Evolutionary conservation across 352 stramenopile species (phyloP).

Genomic region (Globisporangium abappressorium): DNA sequence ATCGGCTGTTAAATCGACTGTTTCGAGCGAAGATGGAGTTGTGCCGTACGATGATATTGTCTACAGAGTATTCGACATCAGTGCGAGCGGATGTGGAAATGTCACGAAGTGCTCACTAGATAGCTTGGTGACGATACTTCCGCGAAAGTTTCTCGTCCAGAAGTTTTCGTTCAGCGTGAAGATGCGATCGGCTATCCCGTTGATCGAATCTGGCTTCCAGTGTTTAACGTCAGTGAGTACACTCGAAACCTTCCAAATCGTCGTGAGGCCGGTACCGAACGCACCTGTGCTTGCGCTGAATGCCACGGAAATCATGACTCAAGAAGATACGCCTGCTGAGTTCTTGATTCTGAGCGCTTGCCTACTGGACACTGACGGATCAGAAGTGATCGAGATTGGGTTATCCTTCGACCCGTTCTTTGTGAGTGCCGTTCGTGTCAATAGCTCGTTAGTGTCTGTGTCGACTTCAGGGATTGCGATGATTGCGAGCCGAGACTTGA

Average conservation of each 20-base stretch:
- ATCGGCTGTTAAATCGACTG: not conserved
- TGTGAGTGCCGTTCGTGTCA: conserved; percentile 28
- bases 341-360: conserved; percentile 37
- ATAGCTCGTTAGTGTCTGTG: conserved; percentile 21
- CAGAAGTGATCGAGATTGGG: conserved; percentile 43
- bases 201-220: conserved; percentile 15
- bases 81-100: conserved; percentile 13
- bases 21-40: not conserved
- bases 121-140: conserved; percentile 26
- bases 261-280: conserved; percentile 40
- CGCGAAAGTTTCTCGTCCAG: conserved; percentile 35
- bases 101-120: conserved; percentile 18
- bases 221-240: conserved; percentile 27
- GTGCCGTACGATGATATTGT: not conserved
- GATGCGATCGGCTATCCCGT: conserved; percentile 22
- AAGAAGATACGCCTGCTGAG: conserved; percentile 30
- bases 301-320: conserved; percentile 20
- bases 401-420: conserved; percentile 31
- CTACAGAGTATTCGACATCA: conserved; percentile 12
- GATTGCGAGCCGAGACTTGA: not conserved
- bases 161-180: conserved; percentile 37
- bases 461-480: conserved; percentile 8
- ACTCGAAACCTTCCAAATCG: conserved; percentile 28
- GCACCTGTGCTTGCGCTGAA: conserved; percentile 30
- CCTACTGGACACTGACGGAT: conserved; percentile 45